Evolutionary conservation across 495 filamentous ascomycete species (phyloP), one percentile per base, ranked within the genome.

Genomic region (Annulohypoxylon moriforme): DNA sequence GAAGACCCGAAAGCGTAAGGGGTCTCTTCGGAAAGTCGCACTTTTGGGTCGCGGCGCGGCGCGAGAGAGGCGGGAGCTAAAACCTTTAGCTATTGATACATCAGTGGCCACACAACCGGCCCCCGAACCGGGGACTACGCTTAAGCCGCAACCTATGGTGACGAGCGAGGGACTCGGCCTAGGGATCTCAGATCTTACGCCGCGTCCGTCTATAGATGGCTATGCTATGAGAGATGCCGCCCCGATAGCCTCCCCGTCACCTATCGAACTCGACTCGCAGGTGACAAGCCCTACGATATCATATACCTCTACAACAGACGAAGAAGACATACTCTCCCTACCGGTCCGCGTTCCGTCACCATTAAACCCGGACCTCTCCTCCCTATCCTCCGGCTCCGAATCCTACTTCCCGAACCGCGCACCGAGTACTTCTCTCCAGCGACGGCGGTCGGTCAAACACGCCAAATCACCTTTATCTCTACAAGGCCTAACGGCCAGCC

Each of bases 21-120:
- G 92, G 5, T 94, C 93, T 4, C 79, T 95, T 61, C 84, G 93
- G 44, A 96, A 95, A 71, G 92, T 92, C 2, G 93, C 93, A 24
- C 80, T 95, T 8, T 83, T 95, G 7, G 92, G 92, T 4, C 88
- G 91, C 49, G 87, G 91, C 42, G 87, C 84, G 4, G 84, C 88
- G 67, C 81, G 88, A 58, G 89, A 88, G 76, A 88, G 81, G 64
- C 80, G 79, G 53, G 85, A 87, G 56, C 65, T 72, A 29, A 86
- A 85, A 52, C 72, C 80, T 1, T 66, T 83, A 31, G 82, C 79
- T 46, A 81, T 83, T 55, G 87, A 86, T 29, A 84, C 67, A 49
- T 16, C 81, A 59, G n/a, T 56, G 67, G 25, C 53, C 57, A 13
- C 67, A 65, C 63, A 68, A 74, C 62, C 74, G 50, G 49, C 46